These are phyloP conservation scores for Vigna nakashimae DNA, from an alignment of 306 rosid species.

Conservation along the genomic window DNA sequence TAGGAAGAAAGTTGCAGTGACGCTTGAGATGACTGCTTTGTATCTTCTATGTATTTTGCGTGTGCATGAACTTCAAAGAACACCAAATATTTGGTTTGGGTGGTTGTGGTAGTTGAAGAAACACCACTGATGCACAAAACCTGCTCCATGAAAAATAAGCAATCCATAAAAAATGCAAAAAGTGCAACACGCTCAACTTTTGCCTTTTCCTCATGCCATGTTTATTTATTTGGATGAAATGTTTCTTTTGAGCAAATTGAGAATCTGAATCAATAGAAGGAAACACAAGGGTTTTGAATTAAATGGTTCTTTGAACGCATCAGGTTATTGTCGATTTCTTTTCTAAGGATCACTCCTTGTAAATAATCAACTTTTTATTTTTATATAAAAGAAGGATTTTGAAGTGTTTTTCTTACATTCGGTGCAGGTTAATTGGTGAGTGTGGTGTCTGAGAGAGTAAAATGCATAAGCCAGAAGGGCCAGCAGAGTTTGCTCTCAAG, in stretches of 20 bases:
- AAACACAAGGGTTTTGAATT: neutral
- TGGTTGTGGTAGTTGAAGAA: constrained; percentile 55
- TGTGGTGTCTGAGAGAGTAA: constrained; percentile 34
- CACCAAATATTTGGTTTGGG: constrained; percentile 51
- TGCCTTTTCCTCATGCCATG: constrained; percentile 5
- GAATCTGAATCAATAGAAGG: neutral
- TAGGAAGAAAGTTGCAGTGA: constrained; percentile 11
- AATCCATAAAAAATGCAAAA: neutral
- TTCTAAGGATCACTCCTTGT: neutral
- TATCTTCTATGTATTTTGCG: neutral
- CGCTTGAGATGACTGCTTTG: constrained; percentile 42
- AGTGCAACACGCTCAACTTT: constrained; percentile 2
- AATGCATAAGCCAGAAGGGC: constrained; percentile 72
- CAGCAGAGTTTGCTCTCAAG: constrained; percentile 70
- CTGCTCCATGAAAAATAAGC: neutral
- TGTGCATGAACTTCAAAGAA: constrained; percentile 7
- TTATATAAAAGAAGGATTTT: neutral
- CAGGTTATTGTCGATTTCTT: constrained; percentile 18
- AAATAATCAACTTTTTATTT: neutral
- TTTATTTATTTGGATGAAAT: constrained; percentile 13
- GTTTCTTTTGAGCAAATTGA: neutral
- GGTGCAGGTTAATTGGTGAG: constrained; percentile 30
- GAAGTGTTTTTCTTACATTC: constrained; percentile 22
- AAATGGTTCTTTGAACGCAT: constrained; percentile 3
- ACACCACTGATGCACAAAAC: constrained; percentile 27